These are phyloP conservation scores for Talaromyces ruber DNA, from an alignment of 495 filamentous ascomycete species.

Conservation along the genomic window DNA sequence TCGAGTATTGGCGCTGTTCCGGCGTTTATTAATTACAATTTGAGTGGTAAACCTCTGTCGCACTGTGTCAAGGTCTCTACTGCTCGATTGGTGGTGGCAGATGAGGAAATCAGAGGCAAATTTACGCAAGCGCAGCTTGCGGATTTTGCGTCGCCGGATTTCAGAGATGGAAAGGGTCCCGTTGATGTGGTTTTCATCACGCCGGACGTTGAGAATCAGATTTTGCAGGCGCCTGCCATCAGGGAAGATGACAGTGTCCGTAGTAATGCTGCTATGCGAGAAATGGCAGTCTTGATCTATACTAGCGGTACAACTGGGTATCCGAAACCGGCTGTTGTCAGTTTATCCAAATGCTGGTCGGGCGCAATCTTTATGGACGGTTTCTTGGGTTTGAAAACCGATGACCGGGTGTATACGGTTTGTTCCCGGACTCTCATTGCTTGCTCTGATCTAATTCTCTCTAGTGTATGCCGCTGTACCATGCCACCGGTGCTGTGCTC, in stretches of 20 bases:
- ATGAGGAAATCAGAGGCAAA: slow-evolving; percentile 52
- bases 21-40: slow-evolving; percentile 94
- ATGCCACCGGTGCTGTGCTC: slow-evolving; percentile 71
- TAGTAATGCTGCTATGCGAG: slow-evolving; percentile 34
- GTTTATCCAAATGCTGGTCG: slow-evolving; percentile 59
- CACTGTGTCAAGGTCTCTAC: slow-evolving; percentile 72
- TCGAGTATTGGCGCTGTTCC: slow-evolving; percentile 86
- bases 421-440: slow-evolving; percentile 6
- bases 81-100: slow-evolving; percentile 64
- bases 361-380: slow-evolving; percentile 44
- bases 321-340: slow-evolving; percentile 82
- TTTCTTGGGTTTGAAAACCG: slow-evolving; percentile 45
- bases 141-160: slow-evolving; percentile 30
- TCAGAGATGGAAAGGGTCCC: slow-evolving; percentile 36
- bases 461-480: slow-evolving; percentile 93
- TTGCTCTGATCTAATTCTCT: background rate
- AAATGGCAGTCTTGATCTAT: slow-evolving; percentile 72
- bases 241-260: slow-evolving; percentile 58
- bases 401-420: slow-evolving; percentile 79
- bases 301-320: slow-evolving; percentile 87
- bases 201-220: slow-evolving; percentile 53
- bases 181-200: slow-evolving; percentile 57
- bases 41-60: slow-evolving; percentile 62
- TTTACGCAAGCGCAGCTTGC: slow-evolving; percentile 39
- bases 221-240: slow-evolving; percentile 43